Evolutionary conservation across 2,329 filamentous ascomycete species (phyloP), one percentile per base, ranked within the genome.

Genomic region (Rasamsonia emersonii): DNA sequence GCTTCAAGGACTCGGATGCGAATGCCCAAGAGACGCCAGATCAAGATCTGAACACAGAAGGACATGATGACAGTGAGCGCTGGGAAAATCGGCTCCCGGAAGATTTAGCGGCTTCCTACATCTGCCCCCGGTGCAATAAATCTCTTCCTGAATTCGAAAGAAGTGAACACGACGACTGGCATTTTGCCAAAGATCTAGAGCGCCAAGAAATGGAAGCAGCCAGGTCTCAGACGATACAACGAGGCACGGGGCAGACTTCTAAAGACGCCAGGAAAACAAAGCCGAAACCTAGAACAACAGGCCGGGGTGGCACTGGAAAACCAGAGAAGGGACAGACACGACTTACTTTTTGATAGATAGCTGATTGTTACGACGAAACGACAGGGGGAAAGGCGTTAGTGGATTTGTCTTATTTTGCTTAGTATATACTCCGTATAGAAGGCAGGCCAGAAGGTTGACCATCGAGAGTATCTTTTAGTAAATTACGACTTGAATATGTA

Each of bases 101-200:
- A n/a, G n/a, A n/a, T n/a, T n/a, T n/a, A n/a, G n/a, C n/a, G 32
- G 4, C 16, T 21, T 17, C 20, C 3, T 71, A 65, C 42, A 61
- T 64, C 35, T 93, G 86, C 56, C 53, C 65, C 30, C 75, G 75
- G 40, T 94, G 86, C 56, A 68, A 71, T 37, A 68, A 71, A 46
- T 52, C 55, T n/a, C 64, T 91, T 19, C 65, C 69, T 9, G 64
- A 68, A 23, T 51, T 64, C 16, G 73, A 79, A 35, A 70, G 72
- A 45, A 72, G 78, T 43, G 88, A 83, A 59, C 91, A 98, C 56
- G 69, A 80, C 33, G 91, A 98, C 56, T 96, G 88, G 80, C 91
- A 98, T 61, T 81, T 94, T 60, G 91, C 91, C 27, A 85, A 83
- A 60, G 82, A 89, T 46, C 68, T 98, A 18, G 79, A 88, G 42